These are phyloP conservation scores for Apiospora saccharicola DNA, from an alignment of 2,329 filamentous ascomycete genomes.

Conservation along the genomic window DNA sequence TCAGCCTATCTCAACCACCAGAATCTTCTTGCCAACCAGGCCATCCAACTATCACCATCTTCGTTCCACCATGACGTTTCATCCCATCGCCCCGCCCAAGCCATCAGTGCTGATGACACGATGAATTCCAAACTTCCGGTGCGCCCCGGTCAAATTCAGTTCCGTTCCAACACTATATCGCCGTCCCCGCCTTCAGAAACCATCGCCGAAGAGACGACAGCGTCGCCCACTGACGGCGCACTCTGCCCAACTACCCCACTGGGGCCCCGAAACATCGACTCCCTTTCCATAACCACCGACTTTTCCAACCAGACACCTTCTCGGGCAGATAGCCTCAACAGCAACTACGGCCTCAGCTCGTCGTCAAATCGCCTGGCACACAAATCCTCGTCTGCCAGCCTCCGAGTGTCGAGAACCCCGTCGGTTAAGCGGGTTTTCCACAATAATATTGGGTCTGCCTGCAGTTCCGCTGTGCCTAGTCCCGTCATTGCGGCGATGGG, in stretches of 20 bases:
- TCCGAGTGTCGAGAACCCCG: slow-evolving; percentile 65
- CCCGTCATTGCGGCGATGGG: slow-evolving; percentile 79
- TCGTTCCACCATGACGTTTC: slow-evolving; percentile 28
- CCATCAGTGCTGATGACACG: slow-evolving; percentile 28
- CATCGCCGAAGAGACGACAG: slow-evolving; percentile 30
- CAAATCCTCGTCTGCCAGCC: slow-evolving; percentile 52
- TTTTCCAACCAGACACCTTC: slow-evolving; percentile 35
- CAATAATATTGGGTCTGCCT: slow-evolving; percentile 61
- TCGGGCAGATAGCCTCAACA: slow-evolving; percentile 47
- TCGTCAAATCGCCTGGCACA: slow-evolving; percentile 45
- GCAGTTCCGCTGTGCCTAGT: slow-evolving; percentile 74
- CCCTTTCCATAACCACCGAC: slow-evolving; percentile 50
- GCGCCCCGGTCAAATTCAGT: slow-evolving; percentile 41
- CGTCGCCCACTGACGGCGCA: slow-evolving; percentile 29
- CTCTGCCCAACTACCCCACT: slow-evolving; percentile 33
- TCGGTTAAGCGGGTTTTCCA: slow-evolving; percentile 66
- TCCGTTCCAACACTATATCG: slow-evolving; percentile 49
- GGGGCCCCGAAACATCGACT: slow-evolving; percentile 27
- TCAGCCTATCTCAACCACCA: slow-evolving; percentile 35
- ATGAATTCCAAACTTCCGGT: slow-evolving; percentile 32
- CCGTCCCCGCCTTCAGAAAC: slow-evolving; percentile 44
- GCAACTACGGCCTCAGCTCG: slow-evolving; percentile 44
- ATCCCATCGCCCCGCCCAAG: slow-evolving; percentile 26
- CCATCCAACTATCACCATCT: slow-evolving; percentile 32
- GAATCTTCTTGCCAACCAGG: slow-evolving; percentile 36